Evolutionary conservation across 441 rosid species (phyloP).

Genomic region (Flueggea neowawraea): DNA sequence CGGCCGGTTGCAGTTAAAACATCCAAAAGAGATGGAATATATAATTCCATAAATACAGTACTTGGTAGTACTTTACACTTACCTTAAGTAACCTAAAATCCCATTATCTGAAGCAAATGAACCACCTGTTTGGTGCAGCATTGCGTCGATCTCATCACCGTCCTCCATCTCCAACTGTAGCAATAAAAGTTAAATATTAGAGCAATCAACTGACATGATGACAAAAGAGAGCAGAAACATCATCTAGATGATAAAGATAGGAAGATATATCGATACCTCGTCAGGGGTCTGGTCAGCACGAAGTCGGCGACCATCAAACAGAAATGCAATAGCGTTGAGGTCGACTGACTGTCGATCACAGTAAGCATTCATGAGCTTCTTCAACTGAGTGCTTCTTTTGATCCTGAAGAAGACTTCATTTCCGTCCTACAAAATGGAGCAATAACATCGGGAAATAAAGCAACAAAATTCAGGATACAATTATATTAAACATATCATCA

Average conservation of each 20-base stretch:
- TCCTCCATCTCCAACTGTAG: conserved; percentile 62
- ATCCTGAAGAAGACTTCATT: conserved; percentile 69
- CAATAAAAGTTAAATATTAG: background rate
- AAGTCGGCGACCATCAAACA: conserved; percentile 66
- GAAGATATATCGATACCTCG: conserved; percentile 33
- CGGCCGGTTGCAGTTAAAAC: too few relatives aligned
- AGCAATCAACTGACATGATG: background rate
- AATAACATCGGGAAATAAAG: background rate
- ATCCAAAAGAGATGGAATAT: too few relatives aligned
- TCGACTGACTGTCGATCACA: conserved; percentile 65
- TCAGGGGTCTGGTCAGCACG: conserved; percentile 66
- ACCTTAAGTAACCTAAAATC: too few relatives aligned
- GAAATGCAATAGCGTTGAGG: conserved; percentile 52
- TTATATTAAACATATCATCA: too few relatives aligned
- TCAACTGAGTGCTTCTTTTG: conserved; percentile 59
- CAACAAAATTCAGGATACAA: background rate
- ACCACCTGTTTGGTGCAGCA: conserved; percentile 88
- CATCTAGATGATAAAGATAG: background rate
- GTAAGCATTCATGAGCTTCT: conserved; percentile 71
- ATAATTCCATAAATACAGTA: too few relatives aligned
- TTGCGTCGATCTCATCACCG: conserved; percentile 86
- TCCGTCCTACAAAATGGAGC: conserved; percentile 43
- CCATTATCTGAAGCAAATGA: too few relatives aligned
- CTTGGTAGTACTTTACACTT: too few relatives aligned
- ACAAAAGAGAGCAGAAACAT: background rate